Base-by-base conservation (phyloP, 495 filamentous ascomycete genomes). In the Xylaria telfairii region DNA sequence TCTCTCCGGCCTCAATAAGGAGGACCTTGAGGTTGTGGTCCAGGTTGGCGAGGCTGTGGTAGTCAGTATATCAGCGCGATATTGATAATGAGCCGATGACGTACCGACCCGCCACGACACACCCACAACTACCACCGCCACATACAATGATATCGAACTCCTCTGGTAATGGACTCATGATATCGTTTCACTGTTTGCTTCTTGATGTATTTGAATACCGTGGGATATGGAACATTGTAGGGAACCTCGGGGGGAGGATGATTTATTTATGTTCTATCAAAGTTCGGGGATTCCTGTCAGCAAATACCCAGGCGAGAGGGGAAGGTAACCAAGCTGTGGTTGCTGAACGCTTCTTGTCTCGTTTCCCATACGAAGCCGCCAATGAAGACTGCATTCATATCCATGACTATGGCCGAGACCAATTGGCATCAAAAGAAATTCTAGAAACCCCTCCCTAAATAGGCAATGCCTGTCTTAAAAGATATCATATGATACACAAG, bases 91-190 rank as follows among this genome's bases (percentile, higher is more conserved):
- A 61, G 54, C 65, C 41, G 13, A 41, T 32, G 60, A 65, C 59
- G 69, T 62, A 85, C 82, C 85, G 87, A 71, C 92, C 92, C 54
- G 92, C 92, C 70, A 93, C 90, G 46, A 94, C 92, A 79, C 91
- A 93, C 24, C 90, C 91, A 68, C 88, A 86, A 70, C 90, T 91
- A 37, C 85, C 82, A 77, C 92, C 92, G 72, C 92, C 92, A 75
- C 90, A 91, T 67, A 95, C 90, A 73, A 95, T 94, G 70, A 95
- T 93, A 76, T 95, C 92, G 71, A 94, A 91, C 81, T 95, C 92
- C 39, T 92, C 90, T 24, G 88, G 88, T 53, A 88, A 70, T 30
- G 81, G 77, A 63, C 77, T 80, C 82, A 84, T 84, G 42, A 44
- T 73, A 47, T 70, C 51, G 67, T 68, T 32, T 73, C 65, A 47